These are phyloP conservation scores for Kluyveromyces siamensis DNA, from an alignment of 805 yeast genomes.

Conservation along the genomic window DNA sequence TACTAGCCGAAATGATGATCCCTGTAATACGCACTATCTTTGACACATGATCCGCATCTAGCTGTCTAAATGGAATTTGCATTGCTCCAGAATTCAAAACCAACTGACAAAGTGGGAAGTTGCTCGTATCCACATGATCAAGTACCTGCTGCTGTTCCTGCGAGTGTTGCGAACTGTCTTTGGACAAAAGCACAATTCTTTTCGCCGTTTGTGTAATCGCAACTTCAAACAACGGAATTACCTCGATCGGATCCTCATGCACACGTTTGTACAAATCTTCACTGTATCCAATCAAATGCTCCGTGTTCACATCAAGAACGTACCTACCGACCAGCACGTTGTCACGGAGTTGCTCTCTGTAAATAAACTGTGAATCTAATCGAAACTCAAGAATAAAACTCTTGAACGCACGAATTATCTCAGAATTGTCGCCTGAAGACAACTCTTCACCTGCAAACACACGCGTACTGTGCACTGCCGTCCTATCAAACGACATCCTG, in stretches of 20 bases:
- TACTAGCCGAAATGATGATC: conserved; percentile 84
- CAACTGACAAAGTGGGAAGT: conserved; percentile 78
- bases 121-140: conserved; percentile 16
- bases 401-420: conserved; percentile 67
- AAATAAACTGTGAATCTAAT: conserved; percentile 70
- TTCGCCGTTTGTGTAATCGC: conserved; percentile 84
- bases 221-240: conserved; percentile 76
- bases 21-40: conserved; percentile 89
- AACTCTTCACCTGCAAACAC: conserved; percentile 80
- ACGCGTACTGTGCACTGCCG: conserved; percentile 64
- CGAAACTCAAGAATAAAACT: conserved; percentile 80
- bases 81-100: conserved; percentile 66
- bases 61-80: conserved; percentile 64
- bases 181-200: conserved; percentile 42
- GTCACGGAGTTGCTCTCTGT: conserved; percentile 85
- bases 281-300: conserved; percentile 77
- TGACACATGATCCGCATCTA: conserved; percentile 81
- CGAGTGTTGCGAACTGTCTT: conserved; percentile 4
- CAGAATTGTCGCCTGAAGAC: conserved; percentile 53
- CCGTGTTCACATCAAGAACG: conserved; percentile 64
- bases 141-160: conserved; percentile 7
- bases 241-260: conserved; percentile 78
- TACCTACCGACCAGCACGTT: conserved; percentile 72
- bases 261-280: conserved; percentile 82
- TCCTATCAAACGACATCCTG: conserved; percentile 63